These are phyloP conservation scores for Vitellaria paradoxa DNA, from an alignment of 179 eudicot genomes.

Conservation along the genomic window DNA sequence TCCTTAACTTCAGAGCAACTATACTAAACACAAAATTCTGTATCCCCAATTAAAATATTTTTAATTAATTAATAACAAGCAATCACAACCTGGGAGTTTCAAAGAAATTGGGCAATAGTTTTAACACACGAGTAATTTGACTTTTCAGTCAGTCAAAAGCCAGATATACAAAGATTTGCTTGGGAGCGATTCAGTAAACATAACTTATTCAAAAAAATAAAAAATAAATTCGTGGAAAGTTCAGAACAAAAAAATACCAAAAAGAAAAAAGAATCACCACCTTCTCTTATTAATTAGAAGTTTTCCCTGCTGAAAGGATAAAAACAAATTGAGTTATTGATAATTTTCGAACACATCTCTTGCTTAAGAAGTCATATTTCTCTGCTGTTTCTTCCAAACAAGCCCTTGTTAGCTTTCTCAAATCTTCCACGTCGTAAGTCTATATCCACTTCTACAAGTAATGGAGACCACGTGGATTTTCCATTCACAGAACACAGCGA, in stretches of 20 bases:
- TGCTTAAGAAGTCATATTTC: neutral
- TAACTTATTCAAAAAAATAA: neutral
- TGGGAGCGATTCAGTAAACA: neutral
- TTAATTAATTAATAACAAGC: no score
- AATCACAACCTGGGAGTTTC: no score
- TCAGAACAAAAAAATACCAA: neutral
- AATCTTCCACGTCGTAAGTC: no score
- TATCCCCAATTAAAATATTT: no score
- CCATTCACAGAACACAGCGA: neutral
- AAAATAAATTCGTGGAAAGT: neutral
- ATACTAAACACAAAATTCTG: no score
- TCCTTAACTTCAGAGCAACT: no score
- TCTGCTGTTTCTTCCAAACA: neutral
- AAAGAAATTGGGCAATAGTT: neutral
- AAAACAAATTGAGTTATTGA: neutral
- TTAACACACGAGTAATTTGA: neutral
- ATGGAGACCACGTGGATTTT: slow-evolving; percentile 11
- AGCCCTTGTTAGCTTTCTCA: neutral
- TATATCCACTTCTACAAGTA: neutral
- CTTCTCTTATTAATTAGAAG: neutral
- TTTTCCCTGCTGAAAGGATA: neutral
- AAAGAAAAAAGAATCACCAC: neutral
- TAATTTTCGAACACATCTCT: neutral
- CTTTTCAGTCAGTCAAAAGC: neutral
- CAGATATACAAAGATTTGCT: neutral